These are phyloP conservation scores for Amesomyces nigricolor DNA, from an alignment of 2,329 filamentous ascomycete species.

Conservation along the genomic window DNA sequence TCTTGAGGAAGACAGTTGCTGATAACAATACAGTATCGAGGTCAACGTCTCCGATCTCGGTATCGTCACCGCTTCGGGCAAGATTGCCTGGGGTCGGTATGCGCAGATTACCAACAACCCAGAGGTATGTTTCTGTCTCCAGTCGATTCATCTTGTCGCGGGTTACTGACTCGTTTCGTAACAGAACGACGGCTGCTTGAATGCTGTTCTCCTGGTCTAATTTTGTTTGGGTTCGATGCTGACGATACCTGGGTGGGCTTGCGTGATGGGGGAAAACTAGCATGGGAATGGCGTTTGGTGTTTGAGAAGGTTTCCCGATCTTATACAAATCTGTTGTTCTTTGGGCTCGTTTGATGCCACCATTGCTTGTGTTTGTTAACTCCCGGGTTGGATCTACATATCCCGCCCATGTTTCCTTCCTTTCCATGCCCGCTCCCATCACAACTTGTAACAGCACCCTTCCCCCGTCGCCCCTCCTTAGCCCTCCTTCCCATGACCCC, in stretches of 20 bases:
- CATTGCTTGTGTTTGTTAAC: too few relatives aligned
- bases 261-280: conserved; percentile 11
- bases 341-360: background rate
- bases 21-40: conserved; percentile 50
- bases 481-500: too few relatives aligned
- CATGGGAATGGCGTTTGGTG: conserved; percentile 26
- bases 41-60: conserved; percentile 92
- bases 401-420: too few relatives aligned
- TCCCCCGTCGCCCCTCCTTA: too few relatives aligned
- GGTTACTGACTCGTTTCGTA: background rate
- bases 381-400: too few relatives aligned
- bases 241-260: background rate
- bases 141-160: background rate
- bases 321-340: conserved; percentile 5
- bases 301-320: conserved; percentile 16
- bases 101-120: conserved; percentile 61
- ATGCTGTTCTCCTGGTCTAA: conserved; percentile 30
- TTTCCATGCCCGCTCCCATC: too few relatives aligned
- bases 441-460: too few relatives aligned
- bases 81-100: conserved; percentile 88
- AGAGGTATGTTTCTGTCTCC: conserved; percentile 29
- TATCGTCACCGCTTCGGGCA: conserved; percentile 82
- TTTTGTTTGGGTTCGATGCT: background rate
- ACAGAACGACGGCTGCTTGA: conserved; percentile 30
- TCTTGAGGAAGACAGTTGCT: background rate